Evolutionary conservation across 2,329 filamentous ascomycete genomes (phyloP).

Genomic region (Fusarium poae): DNA sequence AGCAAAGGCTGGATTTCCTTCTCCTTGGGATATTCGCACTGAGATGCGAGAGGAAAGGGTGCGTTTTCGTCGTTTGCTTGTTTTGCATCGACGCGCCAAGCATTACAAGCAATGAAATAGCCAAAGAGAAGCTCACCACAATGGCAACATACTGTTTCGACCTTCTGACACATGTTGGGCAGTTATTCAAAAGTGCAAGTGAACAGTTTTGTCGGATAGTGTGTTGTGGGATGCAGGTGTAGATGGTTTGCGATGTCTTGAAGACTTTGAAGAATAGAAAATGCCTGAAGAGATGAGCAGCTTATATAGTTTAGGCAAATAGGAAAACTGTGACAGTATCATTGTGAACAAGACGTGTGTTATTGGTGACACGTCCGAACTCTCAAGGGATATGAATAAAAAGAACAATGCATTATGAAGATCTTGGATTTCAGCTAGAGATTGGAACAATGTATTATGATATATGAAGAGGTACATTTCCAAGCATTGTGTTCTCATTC

Average conservation of each 20-base stretch:
- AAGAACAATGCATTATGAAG: not conserved
- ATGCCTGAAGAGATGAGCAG: not conserved
- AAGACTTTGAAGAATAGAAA: not conserved
- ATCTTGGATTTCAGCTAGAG: not conserved
- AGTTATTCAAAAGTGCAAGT: not conserved
- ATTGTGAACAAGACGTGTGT: not conserved
- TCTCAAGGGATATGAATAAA: not conserved
- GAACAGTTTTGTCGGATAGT: not conserved
- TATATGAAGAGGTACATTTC: not conserved
- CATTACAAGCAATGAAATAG: constrained; percentile 14
- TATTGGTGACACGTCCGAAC: not conserved
- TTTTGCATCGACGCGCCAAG: not conserved
- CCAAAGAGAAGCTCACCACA: constrained; percentile 23
- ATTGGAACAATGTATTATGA: not conserved
- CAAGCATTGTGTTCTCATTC: not conserved
- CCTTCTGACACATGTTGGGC: constrained; percentile 22
- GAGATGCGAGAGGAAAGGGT: not conserved
- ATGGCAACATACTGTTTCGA: constrained; percentile 21
- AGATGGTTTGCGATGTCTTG: not conserved
- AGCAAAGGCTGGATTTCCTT: constrained; percentile 6
- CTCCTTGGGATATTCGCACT: not conserved
- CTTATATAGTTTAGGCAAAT: not conserved
- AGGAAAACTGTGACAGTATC: not conserved
- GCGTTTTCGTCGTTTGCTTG: not conserved
- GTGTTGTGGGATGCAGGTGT: not conserved